Evolutionary conservation across 495 filamentous ascomycete genomes (phyloP), one percentile per base, ranked within the genome.

Genomic region (Xylaria grammica): DNA sequence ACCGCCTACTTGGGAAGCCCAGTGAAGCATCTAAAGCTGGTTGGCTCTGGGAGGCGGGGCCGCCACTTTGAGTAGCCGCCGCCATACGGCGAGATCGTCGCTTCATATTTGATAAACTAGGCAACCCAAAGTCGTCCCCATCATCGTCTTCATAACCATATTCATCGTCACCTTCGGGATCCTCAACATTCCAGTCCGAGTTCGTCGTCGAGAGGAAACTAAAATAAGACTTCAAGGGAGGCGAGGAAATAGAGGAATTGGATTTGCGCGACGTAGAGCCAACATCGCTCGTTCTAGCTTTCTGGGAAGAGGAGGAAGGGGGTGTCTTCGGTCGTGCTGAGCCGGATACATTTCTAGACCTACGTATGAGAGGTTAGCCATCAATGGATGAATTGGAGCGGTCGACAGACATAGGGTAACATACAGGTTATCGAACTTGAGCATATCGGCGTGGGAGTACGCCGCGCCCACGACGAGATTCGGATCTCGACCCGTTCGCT

Each of bases 361-460:
- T 55, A 17, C 30, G 20, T 38, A 66, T 69, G 50, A 58, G 50
- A 78, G 62, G 36, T 61, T 46, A 72, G 44, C 42, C 53, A 69
- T 32, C 46, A 64, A 57, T 19, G 22, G 7, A 49, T 30, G 55
- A 40, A 24, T 38, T 63, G 66, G 53, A 67, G 60, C 22, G 60
- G 60, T 38, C 7, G 6, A 17, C 4, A 34, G 3, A 57, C 65
- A 46, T 11, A 44, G 11, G 26, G 51, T 4, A 49, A 68, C 77
- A 32, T 81, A 92, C 89, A 92, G 65, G 26, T 85, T 84, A 74
- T 93, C 93, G 65, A 91, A 90, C 77, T 94, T 95, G 63, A 97
- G 81, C 69, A 97, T 92, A 78, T 96, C 93, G 34, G 93, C 91
- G 78, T 99, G 96, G 40, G 95, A 98, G 75, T 99, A 99, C 49